Evolutionary conservation across 2,329 filamentous ascomycete species (phyloP).

Genomic region (Phyllosticta citriasiana): DNA sequence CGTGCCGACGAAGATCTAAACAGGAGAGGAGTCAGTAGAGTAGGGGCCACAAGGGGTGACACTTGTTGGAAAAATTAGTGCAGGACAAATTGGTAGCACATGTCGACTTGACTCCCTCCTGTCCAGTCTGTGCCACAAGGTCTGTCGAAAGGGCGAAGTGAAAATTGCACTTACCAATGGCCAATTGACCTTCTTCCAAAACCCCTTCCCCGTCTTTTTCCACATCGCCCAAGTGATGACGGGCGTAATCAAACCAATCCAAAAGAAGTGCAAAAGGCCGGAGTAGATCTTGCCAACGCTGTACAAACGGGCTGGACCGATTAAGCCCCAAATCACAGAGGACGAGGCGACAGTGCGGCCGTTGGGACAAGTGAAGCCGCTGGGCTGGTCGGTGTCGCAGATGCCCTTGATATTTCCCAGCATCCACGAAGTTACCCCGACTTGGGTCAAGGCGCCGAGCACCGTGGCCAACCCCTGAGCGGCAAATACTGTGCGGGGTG

Average conservation of each 20-base stretch:
- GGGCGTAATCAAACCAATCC: constrained; percentile 53
- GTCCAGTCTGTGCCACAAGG: too few relatives aligned
- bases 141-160: constrained; percentile 46
- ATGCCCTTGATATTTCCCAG: constrained; percentile 50
- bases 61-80: too few relatives aligned
- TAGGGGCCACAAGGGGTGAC: too few relatives aligned
- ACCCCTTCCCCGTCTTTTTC: constrained; percentile 43
- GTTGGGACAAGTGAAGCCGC: constrained; percentile 46
- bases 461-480: constrained; percentile 57
- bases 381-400: constrained; percentile 36
- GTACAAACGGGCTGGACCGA: constrained; percentile 62
- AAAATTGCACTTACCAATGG: neutral
- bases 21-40: neutral
- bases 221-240: constrained; percentile 53
- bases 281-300: constrained; percentile 52
- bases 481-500: constrained; percentile 57
- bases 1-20: constrained; percentile 16
- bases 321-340: constrained; percentile 52
- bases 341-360: constrained; percentile 57
- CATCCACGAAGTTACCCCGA: constrained; percentile 52
- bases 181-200: constrained; percentile 2
- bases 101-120: too few relatives aligned
- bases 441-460: constrained; percentile 56
- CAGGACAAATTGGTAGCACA: too few relatives aligned
- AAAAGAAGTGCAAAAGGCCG: constrained; percentile 59